Conservation (phyloP, 2,329 filamentous ascomycete species). For the Fusarium siculi region DNA sequence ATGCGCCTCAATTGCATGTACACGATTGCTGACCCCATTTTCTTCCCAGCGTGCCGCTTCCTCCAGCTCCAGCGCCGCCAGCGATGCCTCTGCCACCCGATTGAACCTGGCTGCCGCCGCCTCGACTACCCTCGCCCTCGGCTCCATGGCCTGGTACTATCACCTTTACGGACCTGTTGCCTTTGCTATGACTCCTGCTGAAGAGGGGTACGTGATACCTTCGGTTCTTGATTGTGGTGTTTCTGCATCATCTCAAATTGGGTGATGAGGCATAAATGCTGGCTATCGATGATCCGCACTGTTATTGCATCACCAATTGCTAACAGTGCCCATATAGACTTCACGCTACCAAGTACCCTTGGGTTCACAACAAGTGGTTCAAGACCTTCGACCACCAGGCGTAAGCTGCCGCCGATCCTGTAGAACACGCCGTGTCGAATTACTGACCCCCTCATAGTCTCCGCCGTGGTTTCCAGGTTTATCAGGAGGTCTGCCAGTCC, state of each 20-base stretch:
- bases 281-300: constrained; percentile 25
- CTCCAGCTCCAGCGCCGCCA: constrained; percentile 77
- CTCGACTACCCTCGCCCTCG: constrained; percentile 86
- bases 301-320: constrained; percentile 38
- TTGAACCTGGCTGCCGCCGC: constrained; percentile 88
- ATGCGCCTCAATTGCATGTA: constrained; percentile 29
- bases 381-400: constrained; percentile 98
- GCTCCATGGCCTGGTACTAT: constrained; percentile 96
- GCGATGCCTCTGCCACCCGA: constrained; percentile 77
- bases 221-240: constrained; percentile 9
- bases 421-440: constrained; percentile 12
- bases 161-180: constrained; percentile 92
- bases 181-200: constrained; percentile 89
- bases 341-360: constrained; percentile 91
- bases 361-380: constrained; percentile 90
- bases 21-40: constrained; percentile 53
- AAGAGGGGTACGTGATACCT: constrained; percentile 88
- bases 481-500: constrained; percentile 96
- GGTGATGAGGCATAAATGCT: constrained; percentile 51
- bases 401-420: constrained; percentile 67
- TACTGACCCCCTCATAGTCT: constrained; percentile 67
- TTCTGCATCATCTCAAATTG: constrained; percentile 9
- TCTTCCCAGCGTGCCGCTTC: constrained; percentile 71
- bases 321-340: constrained; percentile 69
- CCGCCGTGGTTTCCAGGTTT: constrained; percentile 99